Evolutionary conservation across 164 flowering plant genomes (phyloP).

Genomic region (Protea cynaroides): DNA sequence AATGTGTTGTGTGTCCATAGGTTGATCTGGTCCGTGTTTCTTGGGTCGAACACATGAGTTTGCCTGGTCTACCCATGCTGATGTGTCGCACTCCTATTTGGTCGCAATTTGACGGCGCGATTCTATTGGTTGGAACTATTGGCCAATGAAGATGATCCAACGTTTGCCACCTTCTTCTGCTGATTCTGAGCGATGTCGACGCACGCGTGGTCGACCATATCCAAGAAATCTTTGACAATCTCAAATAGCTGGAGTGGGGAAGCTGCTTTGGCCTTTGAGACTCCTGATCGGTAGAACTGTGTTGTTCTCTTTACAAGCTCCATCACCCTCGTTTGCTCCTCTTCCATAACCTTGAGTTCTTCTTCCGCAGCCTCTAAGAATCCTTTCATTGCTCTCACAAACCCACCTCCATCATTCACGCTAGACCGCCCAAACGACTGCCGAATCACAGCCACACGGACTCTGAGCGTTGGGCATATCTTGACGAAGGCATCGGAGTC

Average conservation of each 20-base stretch:
- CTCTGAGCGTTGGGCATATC: conserved; percentile 25
- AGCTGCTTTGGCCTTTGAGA: conserved; percentile 34
- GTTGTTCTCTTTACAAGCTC: conserved; percentile 62
- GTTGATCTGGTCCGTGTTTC: too few relatives aligned
- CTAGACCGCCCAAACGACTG: conserved; percentile 19
- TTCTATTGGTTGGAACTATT: too few relatives aligned
- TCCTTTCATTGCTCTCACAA: conserved; percentile 48
- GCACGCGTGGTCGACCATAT: conserved; percentile 68
- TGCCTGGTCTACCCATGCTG: too few relatives aligned
- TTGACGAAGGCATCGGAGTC: conserved; percentile 39
- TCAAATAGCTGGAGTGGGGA: conserved; percentile 54
- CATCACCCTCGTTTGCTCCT: conserved; percentile 55
- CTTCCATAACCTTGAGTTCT: conserved; percentile 49
- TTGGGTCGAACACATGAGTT: too few relatives aligned
- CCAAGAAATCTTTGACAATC: conserved; percentile 64
- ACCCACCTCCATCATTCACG: conserved; percentile 28
- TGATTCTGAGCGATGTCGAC: conserved; percentile 38
- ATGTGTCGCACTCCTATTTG: too few relatives aligned
- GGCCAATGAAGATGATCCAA: conserved; percentile 25
- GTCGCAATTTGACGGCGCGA: too few relatives aligned
- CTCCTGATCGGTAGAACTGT: conserved; percentile 72
- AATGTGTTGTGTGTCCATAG: too few relatives aligned
- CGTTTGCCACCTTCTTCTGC: conserved; percentile 33
- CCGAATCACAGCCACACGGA: conserved; percentile 30
- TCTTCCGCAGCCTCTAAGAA: conserved; percentile 52